Evolutionary conservation across 1,139 yeast genomes (phyloP).

Genomic region (Blastobotrys aristatus): DNA sequence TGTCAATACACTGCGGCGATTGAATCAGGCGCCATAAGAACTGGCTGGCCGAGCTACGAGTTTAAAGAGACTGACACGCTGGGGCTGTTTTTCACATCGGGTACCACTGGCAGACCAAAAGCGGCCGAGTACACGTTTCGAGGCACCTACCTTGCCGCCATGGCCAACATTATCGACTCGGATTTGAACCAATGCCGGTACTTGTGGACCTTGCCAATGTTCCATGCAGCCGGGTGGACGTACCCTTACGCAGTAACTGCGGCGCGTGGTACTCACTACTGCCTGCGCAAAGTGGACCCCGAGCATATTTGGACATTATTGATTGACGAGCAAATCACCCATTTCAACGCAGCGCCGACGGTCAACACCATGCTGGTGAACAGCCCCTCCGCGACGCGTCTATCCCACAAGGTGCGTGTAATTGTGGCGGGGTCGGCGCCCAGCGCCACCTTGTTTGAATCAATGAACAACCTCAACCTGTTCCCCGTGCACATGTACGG

Average conservation of each 20-base stretch:
- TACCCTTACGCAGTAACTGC: constrained; percentile 39
- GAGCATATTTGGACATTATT: constrained; percentile 36
- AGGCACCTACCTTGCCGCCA: constrained; percentile 34
- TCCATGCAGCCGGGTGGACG: constrained; percentile 40
- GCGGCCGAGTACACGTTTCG: constrained; percentile 63
- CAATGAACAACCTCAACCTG: constrained; percentile 34
- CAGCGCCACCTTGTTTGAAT: constrained; percentile 34
- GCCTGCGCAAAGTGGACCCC: constrained; percentile 36
- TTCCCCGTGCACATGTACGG: constrained; percentile 65
- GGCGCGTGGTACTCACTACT: constrained; percentile 36
- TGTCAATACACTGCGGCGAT: constrained; percentile 29
- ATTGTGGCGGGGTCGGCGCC: constrained; percentile 41
- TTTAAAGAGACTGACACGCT: constrained; percentile 31
- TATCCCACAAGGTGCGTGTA: constrained; percentile 32
- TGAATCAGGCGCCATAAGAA: constrained; percentile 25
- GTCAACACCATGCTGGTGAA: constrained; percentile 37
- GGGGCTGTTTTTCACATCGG: constrained; percentile 55
- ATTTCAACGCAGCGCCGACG: constrained; percentile 39
- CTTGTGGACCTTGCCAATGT: constrained; percentile 39
- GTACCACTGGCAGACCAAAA: constrained; percentile 74
- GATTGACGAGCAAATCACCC: constrained; percentile 32
- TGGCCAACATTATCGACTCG: constrained; percentile 34
- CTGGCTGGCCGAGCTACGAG: constrained; percentile 27
- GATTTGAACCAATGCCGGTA: constrained; percentile 35
- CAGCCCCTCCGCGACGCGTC: constrained; percentile 29